Base-by-base conservation (phyloP, 129 eudicot species). In the Escallonia herrerae region DNA sequence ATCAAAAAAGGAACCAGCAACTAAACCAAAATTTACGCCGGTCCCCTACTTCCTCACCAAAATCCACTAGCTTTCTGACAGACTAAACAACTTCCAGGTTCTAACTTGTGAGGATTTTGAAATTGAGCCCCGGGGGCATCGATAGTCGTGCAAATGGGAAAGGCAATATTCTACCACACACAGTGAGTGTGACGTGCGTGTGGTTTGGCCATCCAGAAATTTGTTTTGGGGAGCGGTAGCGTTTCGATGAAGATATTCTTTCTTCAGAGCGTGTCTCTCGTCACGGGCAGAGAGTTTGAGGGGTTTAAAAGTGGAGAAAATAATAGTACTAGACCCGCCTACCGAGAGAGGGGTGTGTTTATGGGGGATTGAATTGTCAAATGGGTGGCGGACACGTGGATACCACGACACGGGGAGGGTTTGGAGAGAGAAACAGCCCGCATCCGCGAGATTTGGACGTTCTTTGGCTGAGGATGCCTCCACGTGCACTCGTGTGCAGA, bases 171-270 rank as follows among this genome's bases (percentile, higher is more conserved):
- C 41, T 61, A 69, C 63, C 56, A 60, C 62, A 66, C 70, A 63
- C 46, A 48, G 47, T 44, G 68, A 15, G 12, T 11, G 52, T 22
- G 33, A 22, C 3, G 11, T 57, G 41, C 70, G 39, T 40, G 12
- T 60, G 55, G 68, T 53, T 49, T 51, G 15, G 62, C 38, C 47
- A 44, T 52, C 33, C 65, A 47, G 11, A 54, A 65, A 60, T 51
- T 22, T 22, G 33, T 22, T 22, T 22, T 22, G 33, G 62, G 73
- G 11, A 9, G 15, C 40, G 74, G 66, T 70, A 77, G 80, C 71
- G 77, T 79, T 47, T 59, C 70, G 66, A 50, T 79, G 84, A 74
- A 79, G 84, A 61, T 74, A 70, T 73, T 58, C 77, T 22, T 22
- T 22, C 62, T 53, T 68, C 55, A 37, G 74, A 40, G 33, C 0